Evolutionary conservation across 2,329 filamentous ascomycete species (phyloP), one percentile per base, ranked within the genome.

Genomic region (Fusarium caatingaense): DNA sequence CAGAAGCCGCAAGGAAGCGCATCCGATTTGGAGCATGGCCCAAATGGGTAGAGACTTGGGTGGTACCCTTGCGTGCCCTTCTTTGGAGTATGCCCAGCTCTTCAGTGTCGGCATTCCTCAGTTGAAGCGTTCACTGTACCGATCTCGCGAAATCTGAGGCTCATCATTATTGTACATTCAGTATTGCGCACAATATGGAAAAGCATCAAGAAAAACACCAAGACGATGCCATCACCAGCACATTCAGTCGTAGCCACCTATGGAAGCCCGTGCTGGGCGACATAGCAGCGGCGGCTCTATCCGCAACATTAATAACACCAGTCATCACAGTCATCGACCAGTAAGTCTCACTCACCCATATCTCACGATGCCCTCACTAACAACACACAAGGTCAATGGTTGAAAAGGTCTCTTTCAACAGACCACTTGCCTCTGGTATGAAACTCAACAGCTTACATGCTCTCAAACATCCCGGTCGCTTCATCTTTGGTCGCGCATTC

Each of bases 291-390:
- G 76, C 74, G 1, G 66, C 54, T 11, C 30, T 77, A 10, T 78
- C 76, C 27, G 76, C 76, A 44, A 68, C 74, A 3, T 16, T 78
- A 30, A 72, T 78, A 10, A 68, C 76, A 12, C 76, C 76, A 8
- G 56, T 72, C 11, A 69, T 78, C 15, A 73, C 76, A 3, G 57
- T 78, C 3, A 76, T 78, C 10, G 76, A 78, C 44, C 68, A 69
- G 76, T 75, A 49, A 16, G 64, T 48, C 16, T 25, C 20, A 30
- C 0, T 23, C 27, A 7, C 11, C 11, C 0, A 7, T 18, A 20
- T 12, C 16, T 5, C 5, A n/a, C 3, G 12, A 27, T 15, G 2
- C 11, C 0, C 1, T 5, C 15, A 18, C 18, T 50, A 21, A 72
- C n/a, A 56, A 15, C 5, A 4, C 6, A 2, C 10, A 3, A 74